These are phyloP conservation scores for Acanthamoeba royreba DNA, from an alignment of 208 protist species.

Conservation along the genomic window DNA sequence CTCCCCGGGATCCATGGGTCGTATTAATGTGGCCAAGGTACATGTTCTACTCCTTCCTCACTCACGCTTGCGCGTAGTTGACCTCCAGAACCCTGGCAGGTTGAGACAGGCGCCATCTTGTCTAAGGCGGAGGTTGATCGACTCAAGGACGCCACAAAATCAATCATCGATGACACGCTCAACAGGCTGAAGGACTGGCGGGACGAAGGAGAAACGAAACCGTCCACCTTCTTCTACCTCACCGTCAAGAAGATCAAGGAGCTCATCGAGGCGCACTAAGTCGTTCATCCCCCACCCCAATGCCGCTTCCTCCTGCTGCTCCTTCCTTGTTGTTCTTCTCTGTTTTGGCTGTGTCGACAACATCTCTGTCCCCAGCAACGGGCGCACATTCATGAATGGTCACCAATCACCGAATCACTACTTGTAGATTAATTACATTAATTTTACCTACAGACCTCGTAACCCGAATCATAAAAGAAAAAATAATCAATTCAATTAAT, in stretches of 20 bases:
- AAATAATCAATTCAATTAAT: not conserved
- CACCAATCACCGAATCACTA: too few species aligned
- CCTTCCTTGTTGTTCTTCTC: too few species aligned
- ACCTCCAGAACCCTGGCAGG: not conserved
- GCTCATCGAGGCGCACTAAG: too few species aligned
- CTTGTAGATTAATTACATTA: too few species aligned
- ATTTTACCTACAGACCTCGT: too few species aligned
- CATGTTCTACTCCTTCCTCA: not conserved
- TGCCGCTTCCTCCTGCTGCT: too few species aligned
- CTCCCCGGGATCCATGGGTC: not conserved
- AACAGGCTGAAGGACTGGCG: conserved; percentile 31
- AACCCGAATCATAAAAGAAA: not conserved
- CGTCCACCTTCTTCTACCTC: conserved; percentile 5
- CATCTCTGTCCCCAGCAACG: too few species aligned
- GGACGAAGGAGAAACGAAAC: not conserved
- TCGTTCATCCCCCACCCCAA: too few species aligned
- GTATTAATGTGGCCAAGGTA: not conserved
- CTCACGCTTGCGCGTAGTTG: not conserved
- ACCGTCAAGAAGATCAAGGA: conserved; percentile 47
- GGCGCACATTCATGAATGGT: too few species aligned
- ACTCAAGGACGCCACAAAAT: not conserved
- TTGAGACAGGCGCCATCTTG: not conserved
- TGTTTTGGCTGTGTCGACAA: too few species aligned
- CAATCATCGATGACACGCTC: not conserved
- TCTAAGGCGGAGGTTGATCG: not conserved